A percentile compares a stretch with the other conserved stretches of the same genome.
These are phyloP conservation scores for Ustilago loliicola DNA, from an alignment of 1,284 basidiomycete species.

Conservation along the genomic window DNA sequence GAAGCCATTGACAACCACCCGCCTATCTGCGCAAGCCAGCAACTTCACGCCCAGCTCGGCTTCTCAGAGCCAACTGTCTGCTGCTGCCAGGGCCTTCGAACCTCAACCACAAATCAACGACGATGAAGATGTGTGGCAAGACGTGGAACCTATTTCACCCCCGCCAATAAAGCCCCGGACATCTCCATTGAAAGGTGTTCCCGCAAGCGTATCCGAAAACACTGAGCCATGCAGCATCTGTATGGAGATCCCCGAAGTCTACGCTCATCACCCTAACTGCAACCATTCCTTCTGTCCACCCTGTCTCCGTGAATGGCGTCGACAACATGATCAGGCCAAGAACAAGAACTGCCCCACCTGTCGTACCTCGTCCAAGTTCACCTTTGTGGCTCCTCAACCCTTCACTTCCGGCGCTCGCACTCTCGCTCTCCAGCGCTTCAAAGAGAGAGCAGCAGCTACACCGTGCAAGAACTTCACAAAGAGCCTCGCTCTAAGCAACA, in stretches of 20 bases:
- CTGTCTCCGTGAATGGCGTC: constrained; percentile 44
- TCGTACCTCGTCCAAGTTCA: constrained; percentile 27
- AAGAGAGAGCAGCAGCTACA: constrained; percentile 19
- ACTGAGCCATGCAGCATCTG: constrained; percentile 43
- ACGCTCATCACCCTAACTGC: constrained; percentile 45
- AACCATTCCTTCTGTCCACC: constrained; percentile 46
- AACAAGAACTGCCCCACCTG: constrained; percentile 47
- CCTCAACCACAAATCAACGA: background rate
- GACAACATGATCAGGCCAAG: constrained; percentile 22
- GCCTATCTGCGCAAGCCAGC: constrained; percentile 17
- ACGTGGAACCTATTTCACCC: background rate
- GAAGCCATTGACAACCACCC: background rate
- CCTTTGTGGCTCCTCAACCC: constrained; percentile 38
- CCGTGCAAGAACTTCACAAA: constrained; percentile 47
- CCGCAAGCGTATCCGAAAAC: constrained; percentile 17
- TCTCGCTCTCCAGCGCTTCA: constrained; percentile 26
- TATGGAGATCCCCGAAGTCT: constrained; percentile 43
- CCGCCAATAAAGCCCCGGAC: background rate
- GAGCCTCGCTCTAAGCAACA: constrained; percentile 25
- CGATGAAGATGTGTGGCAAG: constrained; percentile 23
- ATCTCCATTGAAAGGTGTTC: constrained; percentile 16
- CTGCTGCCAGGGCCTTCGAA: constrained; percentile 21
- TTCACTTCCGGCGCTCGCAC: constrained; percentile 17
- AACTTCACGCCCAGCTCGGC: constrained; percentile 13
- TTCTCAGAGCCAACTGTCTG: constrained; percentile 13